Base-by-base conservation (phyloP, 352 stramenopile species). In the Thraustochytrium striatum region DNA sequence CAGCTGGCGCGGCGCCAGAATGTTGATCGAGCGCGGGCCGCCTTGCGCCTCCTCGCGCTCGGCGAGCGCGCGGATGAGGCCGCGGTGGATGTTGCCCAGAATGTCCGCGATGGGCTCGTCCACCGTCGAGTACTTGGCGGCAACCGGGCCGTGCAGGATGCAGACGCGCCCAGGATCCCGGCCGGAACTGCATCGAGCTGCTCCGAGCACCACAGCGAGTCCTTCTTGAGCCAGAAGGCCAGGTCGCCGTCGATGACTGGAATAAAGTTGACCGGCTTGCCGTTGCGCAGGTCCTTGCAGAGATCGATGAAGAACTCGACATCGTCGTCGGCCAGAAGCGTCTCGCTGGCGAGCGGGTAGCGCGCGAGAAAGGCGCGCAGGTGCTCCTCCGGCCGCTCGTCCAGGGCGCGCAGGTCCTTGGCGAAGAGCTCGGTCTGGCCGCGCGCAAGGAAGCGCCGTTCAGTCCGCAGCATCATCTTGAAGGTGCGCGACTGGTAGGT, bases 131-230 rank as follows among this genome's bases (percentile, higher is more conserved):
- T 92, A 92, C 35, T 88, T 87, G 41, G 92, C 90, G 43, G 90
- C 88, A 3, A 93, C 83, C 0, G 90, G 89, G 3, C 89, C 90
- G 50, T 93, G 88, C 3, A 95, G 87, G 32, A 95, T 89, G 82
- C 89, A 90, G 7, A 93, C 90, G 7, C 89, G 88, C 82, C 92
- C 88, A 11, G 86, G 87, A 72, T 94, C 89, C 32, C 85, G 87
- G 55, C 86, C 0, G 88, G 89, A 3, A 94, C 88, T 0, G 88
- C 89, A 38, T 94, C 89, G 72, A 94, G 80, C 44, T 94, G 89
- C 78, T 95, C 89, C 47, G 89, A 93, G 85, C 92, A 95, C 90
- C 90, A 95, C 21, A 95, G 80, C 57, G 89, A 94, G 75, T 95
- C 90, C 82, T 93, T 94, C 86, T 92, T 94, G 82, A 94, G 92